A percentile compares a stretch with the other conserved stretches of the same genome.
These are phyloP conservation scores for Ceratocystiopsis sp. DNA, from an alignment of 2,329 filamentous ascomycete genomes.

Conservation along the genomic window DNA sequence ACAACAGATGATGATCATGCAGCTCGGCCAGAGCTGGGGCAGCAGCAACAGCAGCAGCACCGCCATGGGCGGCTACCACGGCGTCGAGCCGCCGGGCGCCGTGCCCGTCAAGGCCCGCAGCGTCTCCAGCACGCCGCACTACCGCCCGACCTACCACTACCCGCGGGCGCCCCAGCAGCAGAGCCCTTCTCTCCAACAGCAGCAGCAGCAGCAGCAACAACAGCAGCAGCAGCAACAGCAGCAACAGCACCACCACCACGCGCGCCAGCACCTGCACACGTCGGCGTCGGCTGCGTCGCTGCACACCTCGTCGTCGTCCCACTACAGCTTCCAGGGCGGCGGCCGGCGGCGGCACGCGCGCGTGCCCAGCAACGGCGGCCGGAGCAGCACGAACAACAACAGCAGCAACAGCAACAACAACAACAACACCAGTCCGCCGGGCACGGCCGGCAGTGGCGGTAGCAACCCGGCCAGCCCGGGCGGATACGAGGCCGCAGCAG, in stretches of 20 bases:
- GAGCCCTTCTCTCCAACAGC: too few relatives aligned
- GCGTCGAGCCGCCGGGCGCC: too few relatives aligned
- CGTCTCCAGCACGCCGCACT: too few relatives aligned
- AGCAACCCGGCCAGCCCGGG: not conserved
- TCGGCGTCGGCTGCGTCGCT: too few relatives aligned
- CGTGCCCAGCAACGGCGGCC: not conserved
- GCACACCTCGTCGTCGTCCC: too few relatives aligned
- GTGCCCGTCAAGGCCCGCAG: too few relatives aligned
- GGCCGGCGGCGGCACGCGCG: not conserved
- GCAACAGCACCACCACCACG: not conserved
- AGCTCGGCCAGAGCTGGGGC: not conserved
- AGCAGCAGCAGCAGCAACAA: too few relatives aligned
- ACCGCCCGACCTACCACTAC: too few relatives aligned
- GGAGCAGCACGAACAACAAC: not conserved
- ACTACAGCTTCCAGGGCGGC: not conserved
- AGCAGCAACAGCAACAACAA: slow-evolving; percentile 3
- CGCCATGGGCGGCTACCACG: not conserved
- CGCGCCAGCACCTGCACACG: not conserved
- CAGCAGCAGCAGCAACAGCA: not conserved
- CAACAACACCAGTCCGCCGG: slow-evolving; percentile 7
- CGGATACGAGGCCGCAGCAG: slow-evolving; percentile 5
- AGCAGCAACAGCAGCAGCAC: not conserved
- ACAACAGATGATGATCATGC: not conserved
- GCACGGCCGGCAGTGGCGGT: slow-evolving; percentile 12
- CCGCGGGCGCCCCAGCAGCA: too few relatives aligned